Conservation (phyloP, 768 basidiomycete species). For the Leccinellum luteum region DNA sequence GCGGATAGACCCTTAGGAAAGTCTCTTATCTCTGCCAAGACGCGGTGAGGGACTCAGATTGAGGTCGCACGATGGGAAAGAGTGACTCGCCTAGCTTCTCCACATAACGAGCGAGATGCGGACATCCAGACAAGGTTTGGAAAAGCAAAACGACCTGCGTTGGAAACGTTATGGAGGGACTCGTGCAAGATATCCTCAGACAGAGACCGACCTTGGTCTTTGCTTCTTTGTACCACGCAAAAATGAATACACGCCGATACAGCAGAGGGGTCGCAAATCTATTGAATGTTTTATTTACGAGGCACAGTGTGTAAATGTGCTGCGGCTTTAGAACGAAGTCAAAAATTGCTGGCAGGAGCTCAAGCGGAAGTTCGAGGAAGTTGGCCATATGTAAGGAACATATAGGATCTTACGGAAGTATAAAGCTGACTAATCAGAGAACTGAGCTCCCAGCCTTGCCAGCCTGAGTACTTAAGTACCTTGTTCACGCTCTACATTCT, state of each 20-base stretch:
- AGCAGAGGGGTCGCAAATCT: constrained; percentile 47
- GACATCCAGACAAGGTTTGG: constrained; percentile 50
- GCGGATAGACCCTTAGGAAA: constrained; percentile 56
- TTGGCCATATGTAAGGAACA: too few relatives aligned
- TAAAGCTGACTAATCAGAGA: constrained; percentile 26
- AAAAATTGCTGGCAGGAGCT: constrained; percentile 59
- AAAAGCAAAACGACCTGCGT: constrained; percentile 61
- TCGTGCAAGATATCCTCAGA: not conserved
- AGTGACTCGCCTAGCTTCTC: constrained; percentile 52
- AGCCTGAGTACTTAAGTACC: too few relatives aligned
- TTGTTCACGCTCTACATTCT: not conserved
- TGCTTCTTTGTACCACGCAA: constrained; percentile 67
- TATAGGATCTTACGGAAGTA: too few relatives aligned
- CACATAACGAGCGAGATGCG: constrained; percentile 58
- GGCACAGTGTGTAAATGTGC: constrained; percentile 50
- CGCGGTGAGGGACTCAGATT: constrained; percentile 1
- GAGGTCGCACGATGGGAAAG: not conserved
- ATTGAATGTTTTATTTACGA: constrained; percentile 58
- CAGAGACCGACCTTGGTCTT: constrained; percentile 51
- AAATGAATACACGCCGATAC: constrained; percentile 60
- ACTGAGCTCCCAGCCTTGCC: not conserved
- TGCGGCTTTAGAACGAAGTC: constrained; percentile 48
- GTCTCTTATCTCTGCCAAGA: constrained; percentile 59
- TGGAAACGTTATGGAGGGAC: not conserved
- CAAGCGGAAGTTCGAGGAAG: constrained; percentile 62